A percentile compares a stretch with the other conserved stretches of the same genome.
These are phyloP conservation scores for Fagus crenata DNA, from an alignment of 306 rosid genomes.

Conservation along the genomic window DNA sequence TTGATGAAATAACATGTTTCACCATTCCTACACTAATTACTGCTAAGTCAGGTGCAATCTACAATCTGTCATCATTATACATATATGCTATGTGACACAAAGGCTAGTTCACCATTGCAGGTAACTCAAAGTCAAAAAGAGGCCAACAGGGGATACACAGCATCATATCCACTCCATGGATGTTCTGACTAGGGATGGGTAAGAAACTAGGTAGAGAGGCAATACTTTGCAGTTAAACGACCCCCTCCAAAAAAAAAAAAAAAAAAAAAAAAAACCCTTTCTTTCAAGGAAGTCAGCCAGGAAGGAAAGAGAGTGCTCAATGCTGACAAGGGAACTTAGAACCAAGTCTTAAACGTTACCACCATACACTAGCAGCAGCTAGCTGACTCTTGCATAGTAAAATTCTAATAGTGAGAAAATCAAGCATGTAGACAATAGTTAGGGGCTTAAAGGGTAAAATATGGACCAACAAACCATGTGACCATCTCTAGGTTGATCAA, in stretches of 20 bases:
- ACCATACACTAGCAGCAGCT: conserved; percentile 6
- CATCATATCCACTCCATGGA: background rate
- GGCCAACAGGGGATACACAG: background rate
- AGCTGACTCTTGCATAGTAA: background rate
- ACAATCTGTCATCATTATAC: background rate
- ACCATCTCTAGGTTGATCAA: background rate
- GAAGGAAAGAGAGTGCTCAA: background rate
- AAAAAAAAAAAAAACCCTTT: too few relatives aligned
- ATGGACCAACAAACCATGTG: background rate
- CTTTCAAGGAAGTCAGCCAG: background rate
- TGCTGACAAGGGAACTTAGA: background rate
- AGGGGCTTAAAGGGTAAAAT: background rate
- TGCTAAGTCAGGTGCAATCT: background rate
- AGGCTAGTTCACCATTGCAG: background rate
- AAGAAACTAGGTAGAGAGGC: background rate
- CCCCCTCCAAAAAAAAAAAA: too few relatives aligned
- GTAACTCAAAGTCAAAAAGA: background rate
- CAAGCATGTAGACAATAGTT: background rate
- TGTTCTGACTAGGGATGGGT: background rate
- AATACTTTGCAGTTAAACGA: background rate
- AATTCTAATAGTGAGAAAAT: background rate
- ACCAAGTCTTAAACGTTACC: background rate
- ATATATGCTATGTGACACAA: background rate
- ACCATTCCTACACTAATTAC: background rate
- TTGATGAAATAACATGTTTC: background rate